These are phyloP conservation scores for Hylodesmum podocarpum DNA, from an alignment of 306 rosid genomes.

Conservation along the genomic window DNA sequence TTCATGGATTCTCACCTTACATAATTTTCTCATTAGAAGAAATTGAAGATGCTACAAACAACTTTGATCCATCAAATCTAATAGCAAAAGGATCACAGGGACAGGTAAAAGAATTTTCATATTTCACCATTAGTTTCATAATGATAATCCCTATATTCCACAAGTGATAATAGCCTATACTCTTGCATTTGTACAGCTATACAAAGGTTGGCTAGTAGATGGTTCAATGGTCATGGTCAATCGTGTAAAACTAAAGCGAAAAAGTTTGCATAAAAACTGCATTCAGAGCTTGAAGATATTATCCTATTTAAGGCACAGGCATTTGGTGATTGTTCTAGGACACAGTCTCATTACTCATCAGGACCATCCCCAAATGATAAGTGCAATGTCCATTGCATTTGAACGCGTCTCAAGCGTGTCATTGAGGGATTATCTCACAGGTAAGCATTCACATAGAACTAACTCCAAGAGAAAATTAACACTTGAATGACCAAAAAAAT, in stretches of 20 bases:
- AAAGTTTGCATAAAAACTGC: conserved; percentile 39
- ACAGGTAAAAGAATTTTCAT: conserved; percentile 45
- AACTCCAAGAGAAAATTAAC: neutral
- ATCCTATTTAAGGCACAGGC: conserved; percentile 67
- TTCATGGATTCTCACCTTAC: conserved; percentile 67
- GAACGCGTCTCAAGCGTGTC: conserved; percentile 65
- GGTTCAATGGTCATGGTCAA: conserved; percentile 64
- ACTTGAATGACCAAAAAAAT: neutral
- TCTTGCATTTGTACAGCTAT: conserved; percentile 47
- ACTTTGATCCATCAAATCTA: conserved; percentile 61
- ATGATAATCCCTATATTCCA: too few relatives aligned
- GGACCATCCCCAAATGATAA: conserved; percentile 56
- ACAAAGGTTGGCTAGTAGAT: conserved; percentile 68
- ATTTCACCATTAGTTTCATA: neutral
- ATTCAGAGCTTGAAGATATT: conserved; percentile 55
- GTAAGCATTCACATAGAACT: conserved; percentile 36
- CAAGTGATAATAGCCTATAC: conserved; percentile 5
- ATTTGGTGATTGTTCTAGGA: conserved; percentile 86
- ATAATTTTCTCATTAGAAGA: conserved; percentile 69
- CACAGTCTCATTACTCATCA: conserved; percentile 54
- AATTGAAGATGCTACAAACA: conserved; percentile 77
- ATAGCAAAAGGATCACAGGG: conserved; percentile 61
- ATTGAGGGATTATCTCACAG: conserved; percentile 59
- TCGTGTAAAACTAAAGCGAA: conserved; percentile 55
- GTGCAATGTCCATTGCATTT: conserved; percentile 54